A percentile compares a stretch with the other conserved stretches of the same genome.
phyloP scores from a whole-genome alignment of 768 basidiomycete species.

The Boletus insuetus region DNA sequence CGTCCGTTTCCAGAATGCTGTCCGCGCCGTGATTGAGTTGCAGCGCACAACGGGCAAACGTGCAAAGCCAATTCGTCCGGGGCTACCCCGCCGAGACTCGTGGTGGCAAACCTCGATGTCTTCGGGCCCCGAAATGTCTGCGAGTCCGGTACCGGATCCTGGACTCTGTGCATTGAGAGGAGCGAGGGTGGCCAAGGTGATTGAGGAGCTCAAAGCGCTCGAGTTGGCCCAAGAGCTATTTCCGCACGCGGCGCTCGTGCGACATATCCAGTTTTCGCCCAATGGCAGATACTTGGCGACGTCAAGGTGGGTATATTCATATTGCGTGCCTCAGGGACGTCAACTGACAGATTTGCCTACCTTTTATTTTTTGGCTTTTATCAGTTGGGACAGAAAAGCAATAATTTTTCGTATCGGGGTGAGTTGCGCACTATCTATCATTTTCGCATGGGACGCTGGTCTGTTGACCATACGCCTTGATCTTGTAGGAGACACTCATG shows the following conservation, averaged over 20 bases:
- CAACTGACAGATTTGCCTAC: not conserved
- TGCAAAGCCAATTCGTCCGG: slow-evolving; percentile 15
- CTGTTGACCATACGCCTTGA: not conserved
- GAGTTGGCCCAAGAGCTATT: slow-evolving; percentile 37
- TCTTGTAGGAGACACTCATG: slow-evolving; percentile 37
- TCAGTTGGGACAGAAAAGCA: slow-evolving; percentile 50
- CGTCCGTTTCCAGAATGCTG: slow-evolving; percentile 38
- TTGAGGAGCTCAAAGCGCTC: slow-evolving; percentile 41
- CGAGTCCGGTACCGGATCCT: slow-evolving; percentile 19
- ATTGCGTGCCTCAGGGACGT: not conserved
- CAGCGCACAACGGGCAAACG: slow-evolving; percentile 31
- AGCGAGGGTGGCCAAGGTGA: slow-evolving; percentile 37
- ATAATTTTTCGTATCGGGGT: slow-evolving; percentile 47
- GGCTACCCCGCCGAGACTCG: slow-evolving; percentile 24
- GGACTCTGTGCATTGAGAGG: slow-evolving; percentile 30
- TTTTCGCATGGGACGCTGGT: not conserved
- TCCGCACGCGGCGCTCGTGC: slow-evolving; percentile 47
- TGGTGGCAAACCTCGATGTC: slow-evolving; percentile 25
- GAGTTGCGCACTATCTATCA: slow-evolving; percentile 5
- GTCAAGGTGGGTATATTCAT: slow-evolving; percentile 38
- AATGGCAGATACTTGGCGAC: slow-evolving; percentile 54
- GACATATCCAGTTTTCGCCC: slow-evolving; percentile 56
- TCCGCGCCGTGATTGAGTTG: slow-evolving; percentile 43
- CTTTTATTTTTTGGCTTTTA: not conserved
- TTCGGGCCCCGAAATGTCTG: not conserved